Percentiles rank a stretch among this genome's conserved stretches.
Evolutionary conservation across 192 early-diverging fungal species (phyloP).

Genomic region (Kappamyces sp.): DNA sequence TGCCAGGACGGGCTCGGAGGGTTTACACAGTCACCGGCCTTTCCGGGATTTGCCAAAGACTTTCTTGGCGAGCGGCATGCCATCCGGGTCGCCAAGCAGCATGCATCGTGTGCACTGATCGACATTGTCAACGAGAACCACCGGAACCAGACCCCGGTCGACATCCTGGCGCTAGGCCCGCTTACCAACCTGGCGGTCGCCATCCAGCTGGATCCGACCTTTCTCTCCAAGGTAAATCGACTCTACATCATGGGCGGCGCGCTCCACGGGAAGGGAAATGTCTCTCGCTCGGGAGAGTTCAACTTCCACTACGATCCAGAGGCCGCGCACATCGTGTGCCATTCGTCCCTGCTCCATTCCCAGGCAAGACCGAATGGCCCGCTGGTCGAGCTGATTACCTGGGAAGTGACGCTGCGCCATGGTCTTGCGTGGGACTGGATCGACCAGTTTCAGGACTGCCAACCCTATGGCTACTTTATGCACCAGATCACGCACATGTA

Average conservation of each 20-base stretch:
- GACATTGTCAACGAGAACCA: not conserved
- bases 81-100: not conserved
- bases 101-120: not conserved
- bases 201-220: constrained; percentile 36
- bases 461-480: no score
- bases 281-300: constrained; percentile 35
- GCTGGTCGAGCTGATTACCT: not conserved
- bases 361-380: not conserved
- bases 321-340: constrained; percentile 37
- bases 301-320: constrained; percentile 47
- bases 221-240: constrained; percentile 35
- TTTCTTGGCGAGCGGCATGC: not conserved
- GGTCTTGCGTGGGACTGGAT: not conserved
- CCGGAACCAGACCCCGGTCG: not conserved
- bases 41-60: not conserved
- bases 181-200: constrained; percentile 41
- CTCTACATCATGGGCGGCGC: constrained; percentile 46
- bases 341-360: constrained; percentile 15
- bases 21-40: not conserved
- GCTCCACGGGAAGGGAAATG: constrained; percentile 39
- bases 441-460: not conserved
- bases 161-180: constrained; percentile 9
- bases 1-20: not conserved
- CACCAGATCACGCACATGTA: no score
- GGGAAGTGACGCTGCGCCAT: not conserved